phyloP scores from a whole-genome alignment of 345 rosid species.

The Populus deltoides region DNA sequence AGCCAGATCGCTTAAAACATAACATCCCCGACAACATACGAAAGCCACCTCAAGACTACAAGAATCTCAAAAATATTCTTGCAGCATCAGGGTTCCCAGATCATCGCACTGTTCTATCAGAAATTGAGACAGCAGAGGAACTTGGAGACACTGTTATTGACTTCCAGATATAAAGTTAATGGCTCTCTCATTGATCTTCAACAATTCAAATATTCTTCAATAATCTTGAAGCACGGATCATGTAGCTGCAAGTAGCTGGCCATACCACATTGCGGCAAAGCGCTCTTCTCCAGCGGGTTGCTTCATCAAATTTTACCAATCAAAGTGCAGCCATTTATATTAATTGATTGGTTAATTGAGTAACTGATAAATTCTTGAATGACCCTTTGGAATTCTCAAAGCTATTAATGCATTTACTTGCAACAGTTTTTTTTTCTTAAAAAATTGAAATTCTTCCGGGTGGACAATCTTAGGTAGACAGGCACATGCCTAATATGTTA shows the following conservation, averaged over 20 bases:
- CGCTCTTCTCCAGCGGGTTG: neutral
- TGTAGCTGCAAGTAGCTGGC: neutral
- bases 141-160: constrained; percentile 44
- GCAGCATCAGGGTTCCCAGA: constrained; percentile 24
- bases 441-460: no score
- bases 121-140: constrained; percentile 52
- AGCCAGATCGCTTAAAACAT: constrained; percentile 8
- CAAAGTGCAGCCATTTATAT: neutral
- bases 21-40: constrained; percentile 10
- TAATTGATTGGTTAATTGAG: neutral
- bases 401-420: neutral
- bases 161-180: constrained; percentile 50
- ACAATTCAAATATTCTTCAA: neutral
- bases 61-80: constrained; percentile 37
- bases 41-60: constrained; percentile 25
- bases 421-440: no score
- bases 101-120: constrained; percentile 27
- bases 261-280: neutral
- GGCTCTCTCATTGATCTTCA: neutral
- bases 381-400: neutral
- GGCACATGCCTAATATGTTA: no score
- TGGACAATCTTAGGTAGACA: no score
- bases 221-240: neutral
- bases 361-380: neutral
- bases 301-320: neutral